These are phyloP conservation scores for Biscogniauxia mediterranea DNA, from an alignment of 2,329 filamentous ascomycete genomes.

Conservation along the genomic window DNA sequence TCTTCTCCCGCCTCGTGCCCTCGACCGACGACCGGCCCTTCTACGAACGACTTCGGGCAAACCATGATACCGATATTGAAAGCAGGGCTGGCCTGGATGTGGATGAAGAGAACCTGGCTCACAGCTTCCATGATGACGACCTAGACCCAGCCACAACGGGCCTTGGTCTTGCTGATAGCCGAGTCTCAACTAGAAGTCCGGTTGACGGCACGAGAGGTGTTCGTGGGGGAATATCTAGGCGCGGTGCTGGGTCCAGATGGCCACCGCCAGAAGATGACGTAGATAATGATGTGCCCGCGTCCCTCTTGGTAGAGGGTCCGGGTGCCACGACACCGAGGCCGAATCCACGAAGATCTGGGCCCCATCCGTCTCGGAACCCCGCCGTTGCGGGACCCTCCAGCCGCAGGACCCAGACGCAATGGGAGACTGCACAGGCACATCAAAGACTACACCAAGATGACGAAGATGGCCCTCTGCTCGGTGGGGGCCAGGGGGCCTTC, in stretches of 20 bases:
- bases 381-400: constrained; percentile 43
- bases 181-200: constrained; percentile 41
- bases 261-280: constrained; percentile 30
- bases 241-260: constrained; percentile 28
- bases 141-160: constrained; percentile 41
- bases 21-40: constrained; percentile 42
- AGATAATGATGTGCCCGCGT: constrained; percentile 63
- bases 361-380: constrained; percentile 25
- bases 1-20: constrained; percentile 45
- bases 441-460: constrained; percentile 48
- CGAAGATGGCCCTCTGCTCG: constrained; percentile 19
- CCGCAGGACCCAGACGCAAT: constrained; percentile 47
- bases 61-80: constrained; percentile 41
- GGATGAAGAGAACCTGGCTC: constrained; percentile 53
- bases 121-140: constrained; percentile 51
- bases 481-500: constrained; percentile 14
- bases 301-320: constrained; percentile 57
- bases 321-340: constrained; percentile 22
- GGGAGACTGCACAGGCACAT: constrained; percentile 53
- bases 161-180: constrained; percentile 46
- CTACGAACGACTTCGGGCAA: constrained; percentile 49
- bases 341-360: constrained; percentile 22
- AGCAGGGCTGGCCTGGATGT: constrained; percentile 42
- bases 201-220: constrained; percentile 17
- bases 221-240: constrained; percentile 15